These are phyloP conservation scores for Tolypocladium tropicale DNA, from an alignment of 2,329 filamentous ascomycete genomes.

Conservation along the genomic window DNA sequence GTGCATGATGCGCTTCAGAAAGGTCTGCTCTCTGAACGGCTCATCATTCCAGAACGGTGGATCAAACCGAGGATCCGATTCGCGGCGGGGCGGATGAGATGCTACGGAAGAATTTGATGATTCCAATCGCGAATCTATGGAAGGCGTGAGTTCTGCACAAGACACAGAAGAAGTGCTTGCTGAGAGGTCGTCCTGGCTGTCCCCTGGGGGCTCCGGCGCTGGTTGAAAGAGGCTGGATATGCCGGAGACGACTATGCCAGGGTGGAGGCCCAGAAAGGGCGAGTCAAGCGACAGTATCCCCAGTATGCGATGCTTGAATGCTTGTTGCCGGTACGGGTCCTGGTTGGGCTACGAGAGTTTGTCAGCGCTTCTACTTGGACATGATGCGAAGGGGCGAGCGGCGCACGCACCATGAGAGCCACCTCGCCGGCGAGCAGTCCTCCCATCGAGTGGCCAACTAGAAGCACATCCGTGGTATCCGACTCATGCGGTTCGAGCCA, in stretches of 20 bases:
- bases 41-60: conserved; percentile 68
- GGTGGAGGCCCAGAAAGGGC: conserved; percentile 81
- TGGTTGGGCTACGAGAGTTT: conserved; percentile 19
- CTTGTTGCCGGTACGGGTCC: conserved; percentile 20
- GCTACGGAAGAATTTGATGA: conserved; percentile 3
- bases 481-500: conserved; percentile 76
- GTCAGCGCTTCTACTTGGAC: not conserved
- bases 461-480: conserved; percentile 63
- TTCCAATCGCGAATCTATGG: conserved; percentile 4
- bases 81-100: conserved; percentile 6
- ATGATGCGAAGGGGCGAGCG: not conserved
- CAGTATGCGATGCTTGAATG: conserved; percentile 64
- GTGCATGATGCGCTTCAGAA: conserved; percentile 57
- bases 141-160: conserved; percentile 7
- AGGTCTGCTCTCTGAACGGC: conserved; percentile 55
- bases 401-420: conserved; percentile 44
- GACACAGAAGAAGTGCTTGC: conserved; percentile 5
- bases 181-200: not conserved
- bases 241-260: conserved; percentile 74
- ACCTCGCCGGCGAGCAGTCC: conserved; percentile 76
- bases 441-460: conserved; percentile 86
- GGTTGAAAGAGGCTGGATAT: conserved; percentile 65
- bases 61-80: conserved; percentile 58
- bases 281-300: conserved; percentile 78
- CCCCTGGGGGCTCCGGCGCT: conserved; percentile 17